Percentiles rank a stretch among this genome's conserved stretches.
These are phyloP conservation scores for Trypanosoma mega DNA, from an alignment of 208 protist genomes.

Conservation along the genomic window DNA sequence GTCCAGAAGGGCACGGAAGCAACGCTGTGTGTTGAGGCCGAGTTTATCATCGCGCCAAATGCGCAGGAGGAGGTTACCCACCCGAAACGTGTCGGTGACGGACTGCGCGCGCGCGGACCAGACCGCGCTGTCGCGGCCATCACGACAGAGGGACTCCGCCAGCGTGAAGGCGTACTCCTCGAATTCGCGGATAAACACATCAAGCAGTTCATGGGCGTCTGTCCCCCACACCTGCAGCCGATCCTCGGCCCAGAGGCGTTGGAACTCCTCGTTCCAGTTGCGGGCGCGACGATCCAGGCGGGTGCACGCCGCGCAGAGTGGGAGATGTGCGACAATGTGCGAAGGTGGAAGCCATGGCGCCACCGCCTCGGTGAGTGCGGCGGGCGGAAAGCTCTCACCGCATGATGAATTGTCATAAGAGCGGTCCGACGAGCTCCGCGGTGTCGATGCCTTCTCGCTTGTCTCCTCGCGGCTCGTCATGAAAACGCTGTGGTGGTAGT, in stretches of 20 bases:
- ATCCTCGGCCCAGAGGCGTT: conserved; percentile 35
- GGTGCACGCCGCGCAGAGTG: conserved; percentile 29
- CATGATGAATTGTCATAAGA: no score
- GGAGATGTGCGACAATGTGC: conserved; percentile 34
- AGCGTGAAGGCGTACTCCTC: conserved; percentile 37
- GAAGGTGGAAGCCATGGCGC: conserved; percentile 7
- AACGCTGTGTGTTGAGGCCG: conserved; percentile 55
- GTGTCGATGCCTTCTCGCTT: no score
- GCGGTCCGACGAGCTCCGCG: no score
- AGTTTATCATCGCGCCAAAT: conserved; percentile 47
- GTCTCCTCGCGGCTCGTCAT: no score
- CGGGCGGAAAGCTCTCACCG: background rate
- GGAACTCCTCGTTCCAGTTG: conserved; percentile 68
- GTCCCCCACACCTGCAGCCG: conserved; percentile 16
- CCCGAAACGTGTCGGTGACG: conserved; percentile 26
- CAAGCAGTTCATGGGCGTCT: conserved; percentile 15
- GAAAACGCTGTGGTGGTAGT: no score
- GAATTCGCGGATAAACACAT: conserved; percentile 36
- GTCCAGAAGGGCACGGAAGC: conserved; percentile 35
- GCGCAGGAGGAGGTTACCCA: conserved; percentile 54
- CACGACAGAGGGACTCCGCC: conserved; percentile 23
- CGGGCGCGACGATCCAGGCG: conserved; percentile 31
- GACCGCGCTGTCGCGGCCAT: background rate
- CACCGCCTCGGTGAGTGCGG: background rate
- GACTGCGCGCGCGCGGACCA: background rate